A percentile compares a stretch with the other conserved stretches of the same genome.
phyloP scores from a whole-genome alignment of 2,329 filamentous ascomycete genomes.

The Pyrenochaeta sp. region DNA sequence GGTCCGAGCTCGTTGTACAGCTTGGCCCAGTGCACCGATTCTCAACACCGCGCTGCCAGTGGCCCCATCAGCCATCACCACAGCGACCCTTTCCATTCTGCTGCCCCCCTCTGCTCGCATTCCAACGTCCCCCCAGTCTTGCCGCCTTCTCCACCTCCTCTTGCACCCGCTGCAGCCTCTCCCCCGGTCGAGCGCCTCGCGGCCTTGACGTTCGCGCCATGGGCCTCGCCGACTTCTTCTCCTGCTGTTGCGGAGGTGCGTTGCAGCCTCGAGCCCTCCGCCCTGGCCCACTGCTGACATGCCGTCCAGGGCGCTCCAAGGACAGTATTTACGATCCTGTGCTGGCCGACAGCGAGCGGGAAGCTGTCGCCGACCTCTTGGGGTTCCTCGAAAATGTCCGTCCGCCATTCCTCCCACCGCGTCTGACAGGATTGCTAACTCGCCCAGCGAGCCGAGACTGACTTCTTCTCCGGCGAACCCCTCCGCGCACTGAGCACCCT shows the following conservation, averaged over 20 bases:
- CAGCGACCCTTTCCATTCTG: slow-evolving; percentile 2
- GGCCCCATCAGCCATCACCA: too few relatives aligned
- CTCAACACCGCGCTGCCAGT: slow-evolving; percentile 1
- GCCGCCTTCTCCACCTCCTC: slow-evolving; percentile 8
- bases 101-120: slow-evolving; percentile 20
- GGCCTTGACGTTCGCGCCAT: slow-evolving; percentile 43
- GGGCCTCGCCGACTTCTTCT: slow-evolving; percentile 47
- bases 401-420: slow-evolving; percentile 10
- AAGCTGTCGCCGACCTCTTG: slow-evolving; percentile 93
- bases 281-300: too few relatives aligned
- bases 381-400: slow-evolving; percentile 93
- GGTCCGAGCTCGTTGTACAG: too few relatives aligned
- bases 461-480: slow-evolving; percentile 97
- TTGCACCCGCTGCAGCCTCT: slow-evolving; percentile 11
- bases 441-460: slow-evolving; percentile 85
- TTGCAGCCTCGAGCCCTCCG: slow-evolving; percentile 5
- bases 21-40: slow-evolving; percentile 12
- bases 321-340: slow-evolving; percentile 64
- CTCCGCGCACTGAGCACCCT: slow-evolving; percentile 92
- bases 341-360: slow-evolving; percentile 92
- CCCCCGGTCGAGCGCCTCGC: slow-evolving; percentile 23
- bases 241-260: slow-evolving; percentile 50
- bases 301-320: slow-evolving; percentile 55
- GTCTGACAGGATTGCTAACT: slow-evolving; percentile 42
- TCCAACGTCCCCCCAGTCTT: slow-evolving; percentile 8